Conservation (phyloP, 306 rosid genomes). For the Vigna trinervia region DNA sequence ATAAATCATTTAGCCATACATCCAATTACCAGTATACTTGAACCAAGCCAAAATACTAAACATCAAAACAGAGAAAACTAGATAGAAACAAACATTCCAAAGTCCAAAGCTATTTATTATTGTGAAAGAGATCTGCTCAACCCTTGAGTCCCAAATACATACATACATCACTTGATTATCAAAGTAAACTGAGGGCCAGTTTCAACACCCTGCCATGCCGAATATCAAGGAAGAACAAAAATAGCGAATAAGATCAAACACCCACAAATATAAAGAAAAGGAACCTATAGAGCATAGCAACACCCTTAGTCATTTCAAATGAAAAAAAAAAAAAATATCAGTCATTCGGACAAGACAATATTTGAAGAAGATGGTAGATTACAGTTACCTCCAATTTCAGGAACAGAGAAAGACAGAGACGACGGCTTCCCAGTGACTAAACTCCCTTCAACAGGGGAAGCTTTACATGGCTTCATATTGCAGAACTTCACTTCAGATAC, state of each 20-base stretch:
- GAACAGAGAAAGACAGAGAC: slow-evolving; percentile 53
- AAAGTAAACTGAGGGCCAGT: not conserved
- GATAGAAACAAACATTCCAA: not conserved
- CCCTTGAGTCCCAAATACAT: slow-evolving; percentile 17
- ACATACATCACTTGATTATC: not conserved
- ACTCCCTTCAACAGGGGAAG: slow-evolving; percentile 59
- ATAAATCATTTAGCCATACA: slow-evolving; percentile 23
- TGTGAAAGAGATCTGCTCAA: slow-evolving; percentile 1
- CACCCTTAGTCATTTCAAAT: not conserved
- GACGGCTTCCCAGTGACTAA: slow-evolving; percentile 63
- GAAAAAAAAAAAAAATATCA: not conserved
- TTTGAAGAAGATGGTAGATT: slow-evolving; percentile 1
- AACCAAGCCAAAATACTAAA: not conserved
- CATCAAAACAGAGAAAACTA: not conserved
- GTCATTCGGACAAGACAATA: not conserved
- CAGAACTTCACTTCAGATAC: slow-evolving; percentile 49
- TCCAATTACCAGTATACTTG: not conserved
- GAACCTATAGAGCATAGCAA: not conserved
- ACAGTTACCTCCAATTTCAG: slow-evolving; percentile 67
- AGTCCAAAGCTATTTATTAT: not conserved
- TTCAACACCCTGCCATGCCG: not conserved
- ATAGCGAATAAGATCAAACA: not conserved
- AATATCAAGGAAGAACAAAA: slow-evolving; percentile 8
- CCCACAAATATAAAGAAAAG: not conserved
- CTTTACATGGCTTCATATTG: slow-evolving; percentile 53